Percentiles rank a stretch among this genome's conserved stretches.
These are phyloP conservation scores for Avena insularis DNA, from an alignment of 176 grass and related monocot species.

Conservation along the genomic window DNA sequence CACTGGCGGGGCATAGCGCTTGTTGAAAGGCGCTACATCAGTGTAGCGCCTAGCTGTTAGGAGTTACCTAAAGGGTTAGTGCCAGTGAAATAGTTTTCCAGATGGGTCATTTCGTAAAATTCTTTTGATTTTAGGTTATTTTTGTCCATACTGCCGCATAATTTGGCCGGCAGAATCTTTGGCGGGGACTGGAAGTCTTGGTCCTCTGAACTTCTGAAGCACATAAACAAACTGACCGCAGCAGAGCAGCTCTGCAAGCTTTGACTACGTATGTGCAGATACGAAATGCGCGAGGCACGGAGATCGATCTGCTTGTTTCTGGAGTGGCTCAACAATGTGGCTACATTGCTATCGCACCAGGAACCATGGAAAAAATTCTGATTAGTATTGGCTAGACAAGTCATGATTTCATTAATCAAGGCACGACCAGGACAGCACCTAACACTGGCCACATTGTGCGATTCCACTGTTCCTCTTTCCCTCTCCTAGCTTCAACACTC, in stretches of 20 bases:
- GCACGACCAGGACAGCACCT: not conserved
- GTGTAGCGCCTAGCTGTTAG: too few species aligned
- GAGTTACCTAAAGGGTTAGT: too few species aligned
- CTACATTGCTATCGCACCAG: not conserved
- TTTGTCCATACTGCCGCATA: too few species aligned
- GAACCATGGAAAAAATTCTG: not conserved
- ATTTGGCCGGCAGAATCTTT: not conserved
- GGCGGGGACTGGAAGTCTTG: conserved; percentile 11
- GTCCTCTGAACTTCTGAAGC: not conserved
- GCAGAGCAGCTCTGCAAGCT: conserved; percentile 4
- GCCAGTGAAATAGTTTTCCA: too few species aligned
- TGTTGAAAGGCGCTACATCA: too few species aligned
- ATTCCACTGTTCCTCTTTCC: not conserved
- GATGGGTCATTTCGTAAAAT: too few species aligned
- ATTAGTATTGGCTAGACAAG: not conserved
- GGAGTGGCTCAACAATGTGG: not conserved
- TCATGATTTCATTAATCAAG: not conserved
- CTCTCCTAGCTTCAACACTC: not conserved
- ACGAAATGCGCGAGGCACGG: not conserved
- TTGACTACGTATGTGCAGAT: not conserved
- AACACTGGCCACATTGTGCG: not conserved
- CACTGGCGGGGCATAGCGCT: too few species aligned
- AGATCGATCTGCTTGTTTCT: conserved; percentile 6
- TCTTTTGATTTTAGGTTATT: too few species aligned
- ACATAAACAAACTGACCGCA: not conserved